Conservation (phyloP, 345 rosid species). For the Theobroma cacao region DNA sequence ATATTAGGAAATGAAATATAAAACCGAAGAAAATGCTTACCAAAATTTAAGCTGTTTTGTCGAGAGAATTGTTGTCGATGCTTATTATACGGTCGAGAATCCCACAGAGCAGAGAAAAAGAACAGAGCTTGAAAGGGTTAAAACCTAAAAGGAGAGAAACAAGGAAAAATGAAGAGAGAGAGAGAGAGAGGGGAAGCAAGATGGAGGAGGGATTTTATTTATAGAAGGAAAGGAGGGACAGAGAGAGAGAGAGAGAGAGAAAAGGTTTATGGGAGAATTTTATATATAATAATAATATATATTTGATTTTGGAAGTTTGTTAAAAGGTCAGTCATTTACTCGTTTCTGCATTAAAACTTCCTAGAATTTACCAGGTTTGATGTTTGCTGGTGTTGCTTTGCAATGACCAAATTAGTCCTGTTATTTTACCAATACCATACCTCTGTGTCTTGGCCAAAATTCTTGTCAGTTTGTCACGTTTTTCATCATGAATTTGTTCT, state of each 20-base stretch:
- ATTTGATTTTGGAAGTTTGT: slow-evolving; percentile 13
- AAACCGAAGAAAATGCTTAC: background rate
- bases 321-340: background rate
- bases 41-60: background rate
- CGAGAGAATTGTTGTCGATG: background rate
- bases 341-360: slow-evolving; percentile 13
- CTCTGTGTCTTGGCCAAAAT: background rate
- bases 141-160: background rate
- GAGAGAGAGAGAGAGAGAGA: background rate
- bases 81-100: background rate
- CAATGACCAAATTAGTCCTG: background rate
- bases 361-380: slow-evolving; percentile 3
- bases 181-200: background rate
- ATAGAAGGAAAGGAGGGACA: slow-evolving; percentile 3
- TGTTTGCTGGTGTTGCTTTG: background rate
- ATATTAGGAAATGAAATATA: background rate
- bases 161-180: background rate
- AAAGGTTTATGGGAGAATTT: background rate
- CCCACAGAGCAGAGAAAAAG: background rate
- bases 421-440: background rate
- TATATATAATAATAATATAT: background rate
- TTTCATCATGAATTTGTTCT: background rate
- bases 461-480: background rate
- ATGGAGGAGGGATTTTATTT: slow-evolving; percentile 10
- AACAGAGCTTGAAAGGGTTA: background rate